Evolutionary conservation across 192 early-diverging fungal species (phyloP).

Genomic region (Diversispora epigaea): DNA sequence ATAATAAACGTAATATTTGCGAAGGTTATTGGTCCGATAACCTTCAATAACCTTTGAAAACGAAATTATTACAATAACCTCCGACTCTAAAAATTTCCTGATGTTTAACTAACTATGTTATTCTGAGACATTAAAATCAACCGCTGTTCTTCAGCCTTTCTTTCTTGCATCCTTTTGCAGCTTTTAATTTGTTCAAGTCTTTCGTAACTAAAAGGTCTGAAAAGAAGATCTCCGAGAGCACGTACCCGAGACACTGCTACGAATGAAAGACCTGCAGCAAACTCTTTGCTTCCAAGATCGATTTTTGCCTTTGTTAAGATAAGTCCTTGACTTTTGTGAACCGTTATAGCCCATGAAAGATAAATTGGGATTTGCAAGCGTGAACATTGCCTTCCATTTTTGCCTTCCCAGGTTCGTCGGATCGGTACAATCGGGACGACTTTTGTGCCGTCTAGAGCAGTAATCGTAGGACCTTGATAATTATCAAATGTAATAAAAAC

Average conservation of each 20-base stretch:
- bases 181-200: not conserved
- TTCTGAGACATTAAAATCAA: too few species aligned
- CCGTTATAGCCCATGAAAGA: not conserved
- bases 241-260: not conserved
- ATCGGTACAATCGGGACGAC: constrained; percentile 7
- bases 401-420: not conserved
- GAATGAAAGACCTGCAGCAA: too few species aligned
- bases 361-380: not conserved
- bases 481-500: not conserved
- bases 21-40: too few species aligned
- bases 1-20: too few species aligned
- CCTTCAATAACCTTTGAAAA: too few species aligned
- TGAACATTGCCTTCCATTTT: not conserved
- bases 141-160: too few species aligned
- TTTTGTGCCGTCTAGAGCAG: not conserved
- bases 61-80: too few species aligned
- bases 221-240: not conserved
- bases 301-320: not conserved
- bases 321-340: constrained; percentile 7
- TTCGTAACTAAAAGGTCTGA: not conserved
- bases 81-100: too few species aligned
- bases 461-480: not conserved
- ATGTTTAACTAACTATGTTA: too few species aligned
- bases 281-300: too few species aligned
- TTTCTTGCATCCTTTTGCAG: constrained; percentile 2